Conservation (phyloP, 73 alveolate species). For the Uronychia setigera region DNA sequence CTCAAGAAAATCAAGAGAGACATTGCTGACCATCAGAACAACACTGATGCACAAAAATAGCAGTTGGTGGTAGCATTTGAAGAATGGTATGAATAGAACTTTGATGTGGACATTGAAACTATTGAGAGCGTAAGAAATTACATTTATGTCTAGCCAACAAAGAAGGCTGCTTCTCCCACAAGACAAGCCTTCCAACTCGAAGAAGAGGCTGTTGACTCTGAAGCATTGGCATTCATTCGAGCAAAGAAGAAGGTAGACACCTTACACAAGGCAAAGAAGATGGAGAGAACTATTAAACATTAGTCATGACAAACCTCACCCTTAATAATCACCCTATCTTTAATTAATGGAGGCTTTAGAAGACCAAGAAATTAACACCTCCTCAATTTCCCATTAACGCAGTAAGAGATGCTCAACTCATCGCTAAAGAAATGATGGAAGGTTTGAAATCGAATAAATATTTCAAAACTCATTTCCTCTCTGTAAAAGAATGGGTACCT, state of each 20-base stretch:
- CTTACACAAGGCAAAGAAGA: conserved; percentile 80
- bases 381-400: neutral
- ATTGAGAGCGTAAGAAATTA: neutral
- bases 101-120: conserved; percentile 36
- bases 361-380: neutral
- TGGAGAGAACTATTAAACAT: conserved; percentile 59
- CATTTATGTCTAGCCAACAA: neutral
- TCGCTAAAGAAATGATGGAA: neutral
- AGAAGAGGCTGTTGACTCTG: conserved; percentile 93
- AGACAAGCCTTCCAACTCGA: conserved; percentile 51
- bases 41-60: conserved; percentile 72
- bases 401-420: neutral
- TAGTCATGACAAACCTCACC: neutral
- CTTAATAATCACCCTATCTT: neutral
- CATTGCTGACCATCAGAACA: conserved; percentile 70
- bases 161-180: conserved; percentile 5
- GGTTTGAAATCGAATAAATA: neutral
- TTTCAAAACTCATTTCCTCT: neutral
- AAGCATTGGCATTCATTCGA: conserved; percentile 93
- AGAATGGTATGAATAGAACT: conserved; percentile 76
- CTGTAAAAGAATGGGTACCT: neutral
- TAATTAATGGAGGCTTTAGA: neutral
- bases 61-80: conserved; percentile 72
- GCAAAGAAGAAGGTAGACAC: conserved; percentile 93
- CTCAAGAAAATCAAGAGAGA: conserved; percentile 83